Conservation (phyloP, 108 stramenopile species). For the Pseudonitzschia multiseries region DNA sequence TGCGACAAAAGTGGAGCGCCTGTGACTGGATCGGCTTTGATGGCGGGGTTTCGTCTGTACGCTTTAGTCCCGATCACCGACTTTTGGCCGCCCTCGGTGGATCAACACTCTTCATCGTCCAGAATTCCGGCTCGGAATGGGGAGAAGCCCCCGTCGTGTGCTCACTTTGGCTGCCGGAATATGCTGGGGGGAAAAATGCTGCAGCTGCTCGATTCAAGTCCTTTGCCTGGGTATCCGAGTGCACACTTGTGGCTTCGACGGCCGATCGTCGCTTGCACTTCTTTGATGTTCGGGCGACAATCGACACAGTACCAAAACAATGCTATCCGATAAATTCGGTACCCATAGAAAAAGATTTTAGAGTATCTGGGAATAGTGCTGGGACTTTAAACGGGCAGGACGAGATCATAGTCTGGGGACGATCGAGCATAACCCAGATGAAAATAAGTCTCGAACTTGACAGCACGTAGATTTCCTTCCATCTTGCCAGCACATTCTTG, state of each 20-base stretch:
- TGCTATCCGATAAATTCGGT: background rate
- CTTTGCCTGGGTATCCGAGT: background rate
- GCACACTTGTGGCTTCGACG: background rate
- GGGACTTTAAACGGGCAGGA: background rate
- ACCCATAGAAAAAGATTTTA: background rate
- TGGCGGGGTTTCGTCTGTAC: background rate
- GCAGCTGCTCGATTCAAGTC: background rate
- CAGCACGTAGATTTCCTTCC: no score
- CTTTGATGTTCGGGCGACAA: background rate
- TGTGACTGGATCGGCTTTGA: background rate
- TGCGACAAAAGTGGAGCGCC: background rate
- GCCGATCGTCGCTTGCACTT: background rate
- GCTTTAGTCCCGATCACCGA: background rate
- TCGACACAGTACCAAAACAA: conserved; percentile 8
- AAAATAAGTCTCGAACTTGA: background rate
- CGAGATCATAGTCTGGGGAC: background rate
- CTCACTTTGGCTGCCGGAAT: background rate
- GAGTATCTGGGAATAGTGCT: background rate
- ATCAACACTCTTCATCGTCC: background rate
- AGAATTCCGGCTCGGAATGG: background rate
- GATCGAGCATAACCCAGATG: background rate
- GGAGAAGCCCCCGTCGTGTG: conserved; percentile 3
- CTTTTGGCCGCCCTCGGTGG: background rate
- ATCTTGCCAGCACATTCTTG: no score
- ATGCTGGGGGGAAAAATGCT: background rate